Conservation (phyloP, 345 rosid species). For the Microthlaspi erraticum region DNA sequence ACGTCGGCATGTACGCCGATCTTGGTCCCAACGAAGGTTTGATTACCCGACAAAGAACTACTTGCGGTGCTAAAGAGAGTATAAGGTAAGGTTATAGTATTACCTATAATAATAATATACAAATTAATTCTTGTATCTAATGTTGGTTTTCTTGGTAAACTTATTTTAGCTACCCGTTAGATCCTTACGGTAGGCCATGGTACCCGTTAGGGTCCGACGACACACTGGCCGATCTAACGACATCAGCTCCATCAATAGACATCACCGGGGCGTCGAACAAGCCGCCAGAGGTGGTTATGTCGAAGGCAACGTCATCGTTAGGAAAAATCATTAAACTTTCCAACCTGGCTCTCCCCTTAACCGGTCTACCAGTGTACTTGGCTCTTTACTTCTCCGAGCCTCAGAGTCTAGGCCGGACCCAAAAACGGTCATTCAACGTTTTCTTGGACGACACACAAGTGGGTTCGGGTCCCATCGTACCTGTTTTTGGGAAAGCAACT, state of each 20-base stretch:
- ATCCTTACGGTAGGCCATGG: conserved; percentile 38
- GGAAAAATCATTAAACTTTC: conserved; percentile 2
- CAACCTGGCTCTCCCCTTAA: neutral
- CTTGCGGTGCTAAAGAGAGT: conserved; percentile 27
- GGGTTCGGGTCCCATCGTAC: conserved; percentile 25
- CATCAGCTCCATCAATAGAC: conserved; percentile 35
- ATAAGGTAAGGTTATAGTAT: conserved; percentile 22
- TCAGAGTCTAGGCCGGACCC: conserved; percentile 30
- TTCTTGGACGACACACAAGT: conserved; percentile 25
- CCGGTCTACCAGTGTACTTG: conserved; percentile 18
- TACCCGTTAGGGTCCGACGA: neutral
- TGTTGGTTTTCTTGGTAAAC: neutral
- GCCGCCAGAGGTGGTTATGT: conserved; percentile 41
- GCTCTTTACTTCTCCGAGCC: conserved; percentile 37
- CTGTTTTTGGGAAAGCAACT: conserved; percentile 34
- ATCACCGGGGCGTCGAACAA: conserved; percentile 22
- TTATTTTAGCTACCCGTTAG: conserved; percentile 34
- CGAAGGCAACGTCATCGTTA: conserved; percentile 26
- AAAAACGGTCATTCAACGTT: conserved; percentile 37
- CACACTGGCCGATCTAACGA: conserved; percentile 27
- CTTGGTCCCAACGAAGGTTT: conserved; percentile 41
- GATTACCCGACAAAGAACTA: conserved; percentile 9
- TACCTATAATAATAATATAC: no score
- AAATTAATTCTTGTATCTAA: neutral
- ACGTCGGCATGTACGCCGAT: conserved; percentile 34